phyloP scores from a whole-genome alignment of 2,329 filamentous ascomycete genomes.

The Thielaviopsis musarum region DNA sequence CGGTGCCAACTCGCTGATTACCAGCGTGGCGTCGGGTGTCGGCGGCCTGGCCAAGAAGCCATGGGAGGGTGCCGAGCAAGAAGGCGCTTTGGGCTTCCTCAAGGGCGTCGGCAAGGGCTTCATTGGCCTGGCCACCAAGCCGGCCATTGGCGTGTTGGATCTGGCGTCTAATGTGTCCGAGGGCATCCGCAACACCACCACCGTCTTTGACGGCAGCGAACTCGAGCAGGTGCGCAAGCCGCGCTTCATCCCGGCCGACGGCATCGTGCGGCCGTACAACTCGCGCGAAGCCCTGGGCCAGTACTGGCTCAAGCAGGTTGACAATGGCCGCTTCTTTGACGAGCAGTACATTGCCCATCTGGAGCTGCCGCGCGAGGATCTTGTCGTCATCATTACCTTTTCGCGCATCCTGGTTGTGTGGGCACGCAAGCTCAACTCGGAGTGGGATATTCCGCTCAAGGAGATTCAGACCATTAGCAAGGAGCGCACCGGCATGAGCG shows the following conservation, averaged over 20 bases:
- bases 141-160: constrained; percentile 90
- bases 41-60: constrained; percentile 87
- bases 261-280: constrained; percentile 85
- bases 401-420: constrained; percentile 78
- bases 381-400: constrained; percentile 80
- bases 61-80: constrained; percentile 86
- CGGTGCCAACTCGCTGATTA: constrained; percentile 87
- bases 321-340: constrained; percentile 95
- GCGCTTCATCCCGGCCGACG: constrained; percentile 81
- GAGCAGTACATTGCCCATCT: constrained; percentile 95
- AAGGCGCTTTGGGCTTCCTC: constrained; percentile 85
- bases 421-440: constrained; percentile 66
- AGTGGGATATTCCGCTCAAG: constrained; percentile 93
- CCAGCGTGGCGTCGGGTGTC: constrained; percentile 81
- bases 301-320: constrained; percentile 96
- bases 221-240: constrained; percentile 88
- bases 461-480: constrained; percentile 96
- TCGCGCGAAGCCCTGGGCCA: constrained; percentile 91
- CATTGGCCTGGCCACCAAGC: constrained; percentile 87
- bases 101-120: constrained; percentile 95
- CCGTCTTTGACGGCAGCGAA: constrained; percentile 88
- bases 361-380: constrained; percentile 75
- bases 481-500: constrained; percentile 82
- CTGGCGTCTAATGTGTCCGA: constrained; percentile 94
- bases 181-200: constrained; percentile 95